Percentiles rank a stretch among this genome's conserved stretches.
These are phyloP conservation scores for Tieghemostelium lacteum DNA, from an alignment of 78 protist genomes.

Conservation along the genomic window DNA sequence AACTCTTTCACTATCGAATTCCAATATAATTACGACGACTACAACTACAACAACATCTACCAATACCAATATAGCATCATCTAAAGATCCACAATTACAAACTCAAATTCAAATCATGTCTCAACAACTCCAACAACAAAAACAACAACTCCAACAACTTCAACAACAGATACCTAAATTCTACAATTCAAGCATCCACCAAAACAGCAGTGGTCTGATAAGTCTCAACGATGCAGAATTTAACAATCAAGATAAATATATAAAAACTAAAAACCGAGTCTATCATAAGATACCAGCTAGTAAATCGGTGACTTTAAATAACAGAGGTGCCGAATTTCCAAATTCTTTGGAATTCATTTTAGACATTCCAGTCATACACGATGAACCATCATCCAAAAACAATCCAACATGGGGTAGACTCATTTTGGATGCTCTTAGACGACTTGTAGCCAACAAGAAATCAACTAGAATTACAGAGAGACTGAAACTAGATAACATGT, in stretches of 20 bases:
- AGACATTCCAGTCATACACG: constrained; percentile 54
- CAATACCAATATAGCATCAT: background rate
- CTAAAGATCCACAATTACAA: background rate
- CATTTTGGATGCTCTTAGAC: constrained; percentile 48
- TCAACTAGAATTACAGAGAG: constrained; percentile 66
- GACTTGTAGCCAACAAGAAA: constrained; percentile 50
- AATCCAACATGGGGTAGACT: constrained; percentile 74
- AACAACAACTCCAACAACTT: background rate
- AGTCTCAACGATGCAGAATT: background rate
- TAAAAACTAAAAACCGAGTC: constrained; percentile 3
- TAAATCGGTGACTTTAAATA: constrained; percentile 4
- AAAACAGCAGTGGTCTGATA: background rate
- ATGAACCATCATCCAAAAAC: constrained; percentile 62
- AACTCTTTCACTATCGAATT: background rate
- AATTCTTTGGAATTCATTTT: constrained; percentile 37
- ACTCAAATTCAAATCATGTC: background rate
- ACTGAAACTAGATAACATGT: constrained; percentile 53
- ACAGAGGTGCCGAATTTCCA: constrained; percentile 65
- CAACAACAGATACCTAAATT: background rate
- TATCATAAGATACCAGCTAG: constrained; percentile 22
- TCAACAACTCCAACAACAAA: constrained; percentile 10
- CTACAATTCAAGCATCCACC: background rate
- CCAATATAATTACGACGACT: background rate
- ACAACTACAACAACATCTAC: background rate
- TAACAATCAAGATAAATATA: constrained; percentile 13